Conservation (phyloP, 2,329 filamentous ascomycete genomes). For the Exophiala mesophila region DNA sequence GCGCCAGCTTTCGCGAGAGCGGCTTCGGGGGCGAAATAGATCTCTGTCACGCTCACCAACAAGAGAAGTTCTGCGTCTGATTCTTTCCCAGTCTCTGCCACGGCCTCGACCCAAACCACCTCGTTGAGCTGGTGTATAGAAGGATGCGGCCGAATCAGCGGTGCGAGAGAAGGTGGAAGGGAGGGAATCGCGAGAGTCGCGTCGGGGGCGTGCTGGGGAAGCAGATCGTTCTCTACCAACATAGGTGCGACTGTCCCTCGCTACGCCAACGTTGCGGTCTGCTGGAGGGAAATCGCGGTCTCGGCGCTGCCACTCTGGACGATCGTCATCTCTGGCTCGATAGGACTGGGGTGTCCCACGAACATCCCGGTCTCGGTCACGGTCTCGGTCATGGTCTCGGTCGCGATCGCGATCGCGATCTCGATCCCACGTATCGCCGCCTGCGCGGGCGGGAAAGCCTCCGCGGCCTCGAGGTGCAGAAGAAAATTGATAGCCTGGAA, state of each 20-base stretch:
- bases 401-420: conserved; percentile 42
- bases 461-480: conserved; percentile 46
- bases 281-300: conserved; percentile 44
- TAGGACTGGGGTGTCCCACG: conserved; percentile 35
- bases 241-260: conserved; percentile 39
- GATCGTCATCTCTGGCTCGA: conserved; percentile 33
- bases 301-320: conserved; percentile 43
- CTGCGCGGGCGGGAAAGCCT: conserved; percentile 50
- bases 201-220: conserved; percentile 40
- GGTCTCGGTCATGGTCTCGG: too few species aligned
- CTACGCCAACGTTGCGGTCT: conserved; percentile 29
- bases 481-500: conserved; percentile 38
- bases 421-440: conserved; percentile 47
- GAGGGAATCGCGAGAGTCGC: conserved; percentile 42
- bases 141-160: conserved; percentile 35
- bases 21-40: conserved; percentile 39
- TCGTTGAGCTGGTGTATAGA: conserved; percentile 32
- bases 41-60: conserved; percentile 42
- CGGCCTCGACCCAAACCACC: conserved; percentile 39
- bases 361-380: conserved; percentile 39
- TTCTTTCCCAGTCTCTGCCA: conserved; percentile 32
- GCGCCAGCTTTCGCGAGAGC: conserved; percentile 41
- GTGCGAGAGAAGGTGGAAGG: conserved; percentile 34
- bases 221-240: conserved; percentile 44
- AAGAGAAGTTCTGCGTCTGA: conserved; percentile 36